These are phyloP conservation scores for Pestalotiopsis sp. DNA, from an alignment of 2,329 filamentous ascomycete species.

Conservation along the genomic window DNA sequence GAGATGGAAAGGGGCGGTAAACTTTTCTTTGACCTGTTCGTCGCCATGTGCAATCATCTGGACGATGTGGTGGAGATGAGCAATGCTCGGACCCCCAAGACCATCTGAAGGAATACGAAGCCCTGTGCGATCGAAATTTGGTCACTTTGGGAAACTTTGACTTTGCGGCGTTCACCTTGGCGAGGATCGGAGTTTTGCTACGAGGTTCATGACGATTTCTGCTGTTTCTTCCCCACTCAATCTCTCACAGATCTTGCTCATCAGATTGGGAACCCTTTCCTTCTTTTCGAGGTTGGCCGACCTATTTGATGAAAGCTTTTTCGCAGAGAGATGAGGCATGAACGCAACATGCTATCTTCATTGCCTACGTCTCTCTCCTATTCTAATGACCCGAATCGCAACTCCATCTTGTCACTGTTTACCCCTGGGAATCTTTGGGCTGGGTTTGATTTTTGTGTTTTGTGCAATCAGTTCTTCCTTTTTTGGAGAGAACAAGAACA, in stretches of 20 bases:
- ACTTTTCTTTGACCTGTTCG: constrained; percentile 97
- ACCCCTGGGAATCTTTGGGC: constrained; percentile 18
- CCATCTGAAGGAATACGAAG: constrained; percentile 44
- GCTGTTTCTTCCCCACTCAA: constrained; percentile 39
- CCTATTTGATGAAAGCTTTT: constrained; percentile 41
- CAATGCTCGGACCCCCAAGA: constrained; percentile 63
- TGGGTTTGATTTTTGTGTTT: constrained; percentile 12
- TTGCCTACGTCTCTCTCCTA: constrained; percentile 23
- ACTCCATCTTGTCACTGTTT: constrained; percentile 19
- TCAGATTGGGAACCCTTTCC: constrained; percentile 54
- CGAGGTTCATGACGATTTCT: constrained; percentile 25
- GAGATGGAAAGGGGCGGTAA: constrained; percentile 96
- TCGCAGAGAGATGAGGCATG: constrained; percentile 32
- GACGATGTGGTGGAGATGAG: constrained; percentile 90
- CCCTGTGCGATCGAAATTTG: constrained; percentile 5
- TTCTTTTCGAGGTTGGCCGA: constrained; percentile 52
- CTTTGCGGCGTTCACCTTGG: constrained; percentile 15
- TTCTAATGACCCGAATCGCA: constrained; percentile 31
- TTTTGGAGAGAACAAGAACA: constrained; percentile 17
- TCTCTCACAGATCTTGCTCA: constrained; percentile 34
- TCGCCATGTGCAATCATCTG: constrained; percentile 97
- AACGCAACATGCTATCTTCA: constrained; percentile 28
- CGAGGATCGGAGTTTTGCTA: constrained; percentile 16
- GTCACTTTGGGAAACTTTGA: constrained; percentile 13
- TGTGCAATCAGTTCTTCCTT: constrained; percentile 8